Evolutionary conservation across 1,284 basidiomycete species (phyloP).

Genomic region (Tilletia walkeri): DNA sequence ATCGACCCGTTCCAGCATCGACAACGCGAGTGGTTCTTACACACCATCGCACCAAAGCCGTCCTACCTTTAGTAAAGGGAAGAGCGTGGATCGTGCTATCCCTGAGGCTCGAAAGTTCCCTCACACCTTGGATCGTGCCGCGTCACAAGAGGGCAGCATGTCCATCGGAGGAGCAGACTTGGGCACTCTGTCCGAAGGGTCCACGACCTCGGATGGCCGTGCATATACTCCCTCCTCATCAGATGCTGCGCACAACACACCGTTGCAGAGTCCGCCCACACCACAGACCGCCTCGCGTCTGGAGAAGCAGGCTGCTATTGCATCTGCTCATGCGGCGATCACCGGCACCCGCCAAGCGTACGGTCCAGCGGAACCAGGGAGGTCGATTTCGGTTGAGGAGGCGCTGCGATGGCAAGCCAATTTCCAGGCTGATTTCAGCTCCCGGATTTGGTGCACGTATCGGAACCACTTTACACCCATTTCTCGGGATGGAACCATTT

Average conservation of each 20-base stretch:
- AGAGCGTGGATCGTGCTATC: neutral
- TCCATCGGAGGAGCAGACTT: neutral
- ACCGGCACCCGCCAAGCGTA: neutral
- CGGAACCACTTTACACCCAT: constrained; percentile 51
- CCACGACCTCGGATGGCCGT: too few species aligned
- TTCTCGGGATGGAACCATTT: constrained; percentile 48
- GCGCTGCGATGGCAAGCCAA: constrained; percentile 7
- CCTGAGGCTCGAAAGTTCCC: neutral
- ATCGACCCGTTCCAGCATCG: neutral
- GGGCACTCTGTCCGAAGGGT: too few species aligned
- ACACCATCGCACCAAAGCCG: neutral
- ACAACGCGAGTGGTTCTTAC: neutral
- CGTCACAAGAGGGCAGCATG: neutral
- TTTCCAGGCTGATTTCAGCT: constrained; percentile 38
- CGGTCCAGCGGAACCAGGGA: neutral
- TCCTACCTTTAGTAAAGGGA: neutral
- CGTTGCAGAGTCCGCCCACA: neutral
- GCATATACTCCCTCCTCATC: too few species aligned
- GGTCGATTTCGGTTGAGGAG: neutral
- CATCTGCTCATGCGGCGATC: neutral
- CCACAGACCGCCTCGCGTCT: neutral
- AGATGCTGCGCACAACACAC: too few species aligned
- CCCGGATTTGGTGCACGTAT: constrained; percentile 53
- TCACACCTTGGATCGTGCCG: neutral
- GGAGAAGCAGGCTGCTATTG: neutral